phyloP scores from a whole-genome alignment of 2,329 filamentous ascomycete species.

The Plectosphaerella plurivora region DNA sequence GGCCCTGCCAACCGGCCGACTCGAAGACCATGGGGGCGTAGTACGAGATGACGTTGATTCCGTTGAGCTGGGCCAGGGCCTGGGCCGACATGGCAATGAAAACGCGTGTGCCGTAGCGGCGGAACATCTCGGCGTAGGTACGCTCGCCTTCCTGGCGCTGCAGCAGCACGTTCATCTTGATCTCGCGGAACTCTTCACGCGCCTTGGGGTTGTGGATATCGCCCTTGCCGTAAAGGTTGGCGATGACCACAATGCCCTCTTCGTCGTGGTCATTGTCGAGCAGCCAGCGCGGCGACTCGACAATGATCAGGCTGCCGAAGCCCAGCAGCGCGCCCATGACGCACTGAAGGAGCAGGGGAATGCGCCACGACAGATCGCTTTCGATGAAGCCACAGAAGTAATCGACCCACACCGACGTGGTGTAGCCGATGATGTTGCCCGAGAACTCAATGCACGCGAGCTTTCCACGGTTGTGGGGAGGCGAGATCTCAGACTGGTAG shows the following conservation, averaged over 20 bases:
- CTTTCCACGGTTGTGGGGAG: conserved; percentile 92
- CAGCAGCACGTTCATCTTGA: conserved; percentile 95
- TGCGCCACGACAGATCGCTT: conserved; percentile 80
- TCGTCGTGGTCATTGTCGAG: conserved; percentile 97
- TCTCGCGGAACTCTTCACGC: conserved; percentile 93
- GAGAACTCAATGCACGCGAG: conserved; percentile 97
- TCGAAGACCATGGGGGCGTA: conserved; percentile 97
- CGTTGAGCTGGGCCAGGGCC: conserved; percentile 91
- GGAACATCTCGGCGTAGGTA: conserved; percentile 91
- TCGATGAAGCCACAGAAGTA: conserved; percentile 93
- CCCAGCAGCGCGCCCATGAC: conserved; percentile 86
- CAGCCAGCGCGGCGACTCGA: conserved; percentile 95
- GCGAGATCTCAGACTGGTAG: conserved; percentile 93
- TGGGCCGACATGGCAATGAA: conserved; percentile 99
- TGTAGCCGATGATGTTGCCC: conserved; percentile 93
- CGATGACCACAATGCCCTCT: conserved; percentile 96
- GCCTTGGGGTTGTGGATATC: conserved; percentile 93
- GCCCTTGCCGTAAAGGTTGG: conserved; percentile 91
- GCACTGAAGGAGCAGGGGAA: conserved; percentile 89
- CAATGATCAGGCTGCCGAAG: conserved; percentile 84
- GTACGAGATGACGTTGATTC: conserved; percentile 99
- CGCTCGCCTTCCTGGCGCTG: conserved; percentile 93
- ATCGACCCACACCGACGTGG: conserved; percentile 96
- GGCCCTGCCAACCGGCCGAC: conserved; percentile 90
- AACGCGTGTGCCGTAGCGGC: conserved; percentile 82